Base-by-base conservation (phyloP, 129 eudicot genomes). In the Centella asiatica region DNA sequence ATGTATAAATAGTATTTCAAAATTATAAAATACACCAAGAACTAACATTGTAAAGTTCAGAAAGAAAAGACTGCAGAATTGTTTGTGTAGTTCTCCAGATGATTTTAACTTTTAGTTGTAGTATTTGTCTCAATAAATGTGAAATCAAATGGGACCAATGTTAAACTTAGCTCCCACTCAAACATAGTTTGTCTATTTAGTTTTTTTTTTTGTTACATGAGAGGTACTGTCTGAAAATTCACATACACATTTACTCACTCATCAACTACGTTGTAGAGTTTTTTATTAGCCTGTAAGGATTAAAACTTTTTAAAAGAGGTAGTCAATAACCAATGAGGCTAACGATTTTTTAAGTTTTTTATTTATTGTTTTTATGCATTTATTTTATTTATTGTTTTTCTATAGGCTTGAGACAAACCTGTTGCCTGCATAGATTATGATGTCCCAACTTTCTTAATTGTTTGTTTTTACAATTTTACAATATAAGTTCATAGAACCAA, bases 121-220 rank as follows among this genome's bases (percentile, higher is more conserved):
- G 82, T 66, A 92, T 81, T 76, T 29, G 78, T 51, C 64, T 86
- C 89, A 86, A 17, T 66, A 70, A 29, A 70, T 28, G 22, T 53
- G 26, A 8, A 20, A 29, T 22, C n/a, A n/a, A 49, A 42, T 26
- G 70, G 78, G 69, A 42, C 73, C 78, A 22, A 28, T 68, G 72
- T 64, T 64, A 78, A 76, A 70, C 95, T 83, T 83, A 57, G 64
- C 62, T 69, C 81, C 83, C 85, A 90, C 95, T 86, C 87, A 57
- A 78, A 7, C 34, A 27, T n/a, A n/a, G n/a, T n/a, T n/a, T n/a
- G n/a, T n/a, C n/a, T n/a, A n/a, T n/a, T n/a, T n/a, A n/a, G n/a
- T n/a, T n/a, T n/a, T n/a, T n/a, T n/a, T n/a, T n/a, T n/a, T n/a
- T n/a, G n/a, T n/a, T n/a, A n/a, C n/a, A n/a, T n/a, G n/a, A n/a